These are phyloP conservation scores for Tolypocladium endophyticum DNA, from an alignment of 2,329 filamentous ascomycete genomes.

Conservation along the genomic window DNA sequence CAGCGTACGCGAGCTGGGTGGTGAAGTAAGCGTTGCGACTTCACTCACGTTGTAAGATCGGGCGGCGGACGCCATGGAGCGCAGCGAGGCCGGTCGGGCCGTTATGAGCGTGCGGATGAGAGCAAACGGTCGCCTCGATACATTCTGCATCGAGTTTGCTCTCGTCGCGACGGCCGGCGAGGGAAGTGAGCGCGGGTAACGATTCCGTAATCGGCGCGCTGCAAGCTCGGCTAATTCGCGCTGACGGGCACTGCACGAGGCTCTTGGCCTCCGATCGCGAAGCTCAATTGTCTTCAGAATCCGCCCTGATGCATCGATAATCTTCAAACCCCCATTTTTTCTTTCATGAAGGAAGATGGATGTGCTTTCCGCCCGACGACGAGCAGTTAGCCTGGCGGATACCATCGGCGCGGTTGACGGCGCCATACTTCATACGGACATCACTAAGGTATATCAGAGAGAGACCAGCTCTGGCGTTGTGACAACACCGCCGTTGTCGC, in stretches of 20 bases:
- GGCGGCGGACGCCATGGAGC: constrained; percentile 16
- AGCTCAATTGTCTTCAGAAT: neutral
- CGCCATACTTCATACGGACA: neutral
- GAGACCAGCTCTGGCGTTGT: neutral
- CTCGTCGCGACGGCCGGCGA: neutral
- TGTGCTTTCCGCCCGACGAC: neutral
- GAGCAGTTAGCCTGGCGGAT: neutral
- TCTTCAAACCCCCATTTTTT: neutral
- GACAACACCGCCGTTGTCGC: too few species aligned
- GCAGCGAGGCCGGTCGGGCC: constrained; percentile 5
- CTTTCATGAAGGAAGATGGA: neutral
- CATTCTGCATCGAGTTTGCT: constrained; percentile 21
- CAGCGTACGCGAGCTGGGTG: neutral
- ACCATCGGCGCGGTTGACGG: neutral
- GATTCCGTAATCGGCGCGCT: neutral
- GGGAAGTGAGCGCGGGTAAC: neutral
- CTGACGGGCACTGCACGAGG: neutral
- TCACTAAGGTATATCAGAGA: too few species aligned
- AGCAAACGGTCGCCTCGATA: constrained; percentile 14
- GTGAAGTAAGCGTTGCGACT: neutral
- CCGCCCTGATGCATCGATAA: too few species aligned
- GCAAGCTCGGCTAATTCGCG: neutral
- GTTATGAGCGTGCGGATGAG: constrained; percentile 10
- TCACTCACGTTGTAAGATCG: constrained; percentile 24
- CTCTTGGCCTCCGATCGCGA: neutral